A percentile compares a stretch with the other conserved stretches of the same genome.
Conservation (phyloP, 1,139 yeast genomes). For the Hanseniaspora sp. region DNA sequence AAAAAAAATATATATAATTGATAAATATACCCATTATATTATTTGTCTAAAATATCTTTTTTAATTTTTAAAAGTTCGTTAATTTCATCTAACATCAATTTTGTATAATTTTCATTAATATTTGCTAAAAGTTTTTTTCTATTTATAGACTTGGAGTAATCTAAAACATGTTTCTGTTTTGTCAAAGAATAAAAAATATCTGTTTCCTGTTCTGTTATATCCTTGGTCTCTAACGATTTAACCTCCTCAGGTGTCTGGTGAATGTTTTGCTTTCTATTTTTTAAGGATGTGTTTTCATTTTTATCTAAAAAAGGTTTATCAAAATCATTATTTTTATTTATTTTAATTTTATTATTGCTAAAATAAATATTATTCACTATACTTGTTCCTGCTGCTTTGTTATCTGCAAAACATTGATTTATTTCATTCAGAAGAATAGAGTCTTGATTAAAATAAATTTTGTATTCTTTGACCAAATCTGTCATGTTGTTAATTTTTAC, state of each 20-base stretch:
- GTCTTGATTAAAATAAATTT: background rate
- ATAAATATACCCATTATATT: background rate
- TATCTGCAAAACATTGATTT: background rate
- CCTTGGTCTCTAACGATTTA: background rate
- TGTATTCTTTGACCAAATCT: constrained; percentile 6
- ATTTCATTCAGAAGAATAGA: background rate
- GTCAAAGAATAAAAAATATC: background rate
- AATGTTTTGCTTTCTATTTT: background rate
- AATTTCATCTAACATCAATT: background rate
- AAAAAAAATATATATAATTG: background rate
- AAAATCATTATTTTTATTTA: background rate
- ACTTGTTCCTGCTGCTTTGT: background rate
- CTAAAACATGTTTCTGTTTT: background rate
- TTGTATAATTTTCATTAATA: background rate
- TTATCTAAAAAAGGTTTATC: background rate
- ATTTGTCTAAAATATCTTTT: background rate
- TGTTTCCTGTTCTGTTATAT: background rate
- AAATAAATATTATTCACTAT: background rate
- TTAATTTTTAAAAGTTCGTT: constrained; percentile 1
- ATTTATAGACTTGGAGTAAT: constrained; percentile 5
- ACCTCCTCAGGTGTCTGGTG: background rate
- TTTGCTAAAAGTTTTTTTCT: background rate
- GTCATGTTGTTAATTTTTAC: background rate
- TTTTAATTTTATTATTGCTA: background rate
- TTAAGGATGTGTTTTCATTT: background rate